These are phyloP conservation scores for Selaginella moellendorffii DNA, from an alignment of 75 land plant genomes.

Conservation along the genomic window DNA sequence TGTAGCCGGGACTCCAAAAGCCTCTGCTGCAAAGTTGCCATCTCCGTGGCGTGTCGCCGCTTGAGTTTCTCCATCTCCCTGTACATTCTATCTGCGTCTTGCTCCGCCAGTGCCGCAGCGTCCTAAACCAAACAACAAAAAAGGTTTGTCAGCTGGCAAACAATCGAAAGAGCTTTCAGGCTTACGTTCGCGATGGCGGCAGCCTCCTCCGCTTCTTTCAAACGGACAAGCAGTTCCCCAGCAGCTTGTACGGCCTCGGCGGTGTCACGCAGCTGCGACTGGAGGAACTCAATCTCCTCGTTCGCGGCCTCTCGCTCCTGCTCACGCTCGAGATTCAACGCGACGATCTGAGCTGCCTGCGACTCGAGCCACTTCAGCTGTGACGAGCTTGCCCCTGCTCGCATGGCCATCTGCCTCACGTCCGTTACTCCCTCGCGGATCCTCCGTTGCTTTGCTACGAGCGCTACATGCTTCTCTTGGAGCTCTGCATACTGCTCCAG, in stretches of 20 bases:
- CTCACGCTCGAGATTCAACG: conserved; percentile 48
- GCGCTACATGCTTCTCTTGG: conserved; percentile 52
- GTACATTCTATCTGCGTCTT: conserved; percentile 48
- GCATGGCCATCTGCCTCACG: conserved; percentile 48
- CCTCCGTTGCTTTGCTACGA: conserved; percentile 37
- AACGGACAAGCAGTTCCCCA: conserved; percentile 73
- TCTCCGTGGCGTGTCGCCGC: conserved; percentile 58
- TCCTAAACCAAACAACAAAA: conserved; percentile 25
- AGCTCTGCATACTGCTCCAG: conserved; percentile 78
- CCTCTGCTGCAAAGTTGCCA: conserved; percentile 49
- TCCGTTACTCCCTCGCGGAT: conserved; percentile 58
- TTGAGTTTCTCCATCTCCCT: conserved; percentile 53
- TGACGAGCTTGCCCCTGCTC: conserved; percentile 47
- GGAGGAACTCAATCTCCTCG: conserved; percentile 54
- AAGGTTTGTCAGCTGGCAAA: not conserved
- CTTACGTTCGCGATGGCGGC: conserved; percentile 43
- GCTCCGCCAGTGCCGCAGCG: conserved; percentile 26
- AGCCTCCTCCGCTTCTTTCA: conserved; percentile 70
- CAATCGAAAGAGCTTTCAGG: not conserved
- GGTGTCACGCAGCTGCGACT: conserved; percentile 62
- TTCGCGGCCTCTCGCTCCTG: conserved; percentile 35
- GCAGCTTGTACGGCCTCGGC: conserved; percentile 92
- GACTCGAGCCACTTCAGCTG: conserved; percentile 37
- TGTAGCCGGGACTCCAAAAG: conserved; percentile 52
- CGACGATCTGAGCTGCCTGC: conserved; percentile 51